These are phyloP conservation scores for Cyclotella sp. DNA, from an alignment of 108 stramenopile genomes.

Conservation along the genomic window DNA sequence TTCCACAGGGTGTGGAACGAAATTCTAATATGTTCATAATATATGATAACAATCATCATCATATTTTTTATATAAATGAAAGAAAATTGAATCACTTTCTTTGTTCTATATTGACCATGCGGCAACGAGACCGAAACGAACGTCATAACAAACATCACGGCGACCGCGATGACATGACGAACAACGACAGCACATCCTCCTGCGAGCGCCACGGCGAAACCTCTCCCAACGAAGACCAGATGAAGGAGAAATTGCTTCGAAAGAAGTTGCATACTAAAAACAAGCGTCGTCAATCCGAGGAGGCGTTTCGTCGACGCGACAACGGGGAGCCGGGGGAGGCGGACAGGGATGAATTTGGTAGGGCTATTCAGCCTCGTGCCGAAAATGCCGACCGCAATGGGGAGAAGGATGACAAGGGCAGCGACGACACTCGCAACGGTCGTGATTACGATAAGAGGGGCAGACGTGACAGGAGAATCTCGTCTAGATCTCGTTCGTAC, in stretches of 20 bases:
- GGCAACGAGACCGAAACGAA: too few relatives aligned
- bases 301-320: not conserved
- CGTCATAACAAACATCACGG: not conserved
- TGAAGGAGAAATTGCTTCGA: conserved; percentile 38
- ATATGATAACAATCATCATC: too few relatives aligned
- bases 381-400: not conserved
- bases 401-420: not conserved
- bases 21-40: too few relatives aligned
- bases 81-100: too few relatives aligned
- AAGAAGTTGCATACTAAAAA: conserved; percentile 29
- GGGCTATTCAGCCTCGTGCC: conserved; percentile 3
- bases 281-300: conserved; percentile 1
- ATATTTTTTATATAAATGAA: too few relatives aligned
- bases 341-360: conserved; percentile 40
- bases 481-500: not conserved
- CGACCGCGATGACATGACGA: not conserved
- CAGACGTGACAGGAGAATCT: conserved; percentile 20
- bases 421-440: not conserved
- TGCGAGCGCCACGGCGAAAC: not conserved
- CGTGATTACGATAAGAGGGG: conserved; percentile 45
- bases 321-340: not conserved
- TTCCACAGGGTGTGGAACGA: too few relatives aligned
- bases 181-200: not conserved
- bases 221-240: conserved; percentile 12
- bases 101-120: too few relatives aligned